phyloP scores from a whole-genome alignment of 306 rosid species.

The Cucumis melo region DNA sequence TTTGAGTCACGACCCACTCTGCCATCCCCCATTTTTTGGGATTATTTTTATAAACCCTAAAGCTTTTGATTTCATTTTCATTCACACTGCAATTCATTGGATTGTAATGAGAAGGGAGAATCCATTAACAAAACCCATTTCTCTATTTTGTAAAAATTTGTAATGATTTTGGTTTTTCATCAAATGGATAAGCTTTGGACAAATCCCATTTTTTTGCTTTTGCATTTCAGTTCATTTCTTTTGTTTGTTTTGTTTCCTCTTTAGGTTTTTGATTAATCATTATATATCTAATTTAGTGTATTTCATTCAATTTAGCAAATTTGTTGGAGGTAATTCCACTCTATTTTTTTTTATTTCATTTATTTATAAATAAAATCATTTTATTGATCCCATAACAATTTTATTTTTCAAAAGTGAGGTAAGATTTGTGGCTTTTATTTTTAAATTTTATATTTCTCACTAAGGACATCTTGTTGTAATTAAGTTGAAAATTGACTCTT shows the following conservation, averaged over 20 bases:
- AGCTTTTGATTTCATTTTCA: background rate
- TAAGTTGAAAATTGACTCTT: background rate
- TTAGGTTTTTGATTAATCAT: background rate
- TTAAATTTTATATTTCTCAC: too few species aligned
- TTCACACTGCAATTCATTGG: conserved; percentile 7
- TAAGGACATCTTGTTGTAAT: too few species aligned
- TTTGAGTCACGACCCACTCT: conserved; percentile 29
- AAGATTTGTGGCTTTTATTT: background rate
- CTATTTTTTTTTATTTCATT: background rate
- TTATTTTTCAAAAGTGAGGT: background rate
- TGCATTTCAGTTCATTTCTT: background rate
- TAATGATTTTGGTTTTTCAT: background rate
- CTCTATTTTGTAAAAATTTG: background rate
- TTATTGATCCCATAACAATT: background rate
- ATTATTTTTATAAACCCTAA: conserved; percentile 5
- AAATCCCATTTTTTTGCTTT: background rate
- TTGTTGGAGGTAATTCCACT: background rate
- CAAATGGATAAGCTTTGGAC: background rate
- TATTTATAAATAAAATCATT: too few species aligned
- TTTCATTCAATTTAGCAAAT: background rate
- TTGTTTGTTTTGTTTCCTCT: background rate
- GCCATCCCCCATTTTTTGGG: conserved; percentile 31
- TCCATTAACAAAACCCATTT: background rate
- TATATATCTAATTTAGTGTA: background rate
- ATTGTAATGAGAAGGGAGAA: background rate